Base-by-base conservation (phyloP, 139 green algal species). In the Gonium pectorale region DNA sequence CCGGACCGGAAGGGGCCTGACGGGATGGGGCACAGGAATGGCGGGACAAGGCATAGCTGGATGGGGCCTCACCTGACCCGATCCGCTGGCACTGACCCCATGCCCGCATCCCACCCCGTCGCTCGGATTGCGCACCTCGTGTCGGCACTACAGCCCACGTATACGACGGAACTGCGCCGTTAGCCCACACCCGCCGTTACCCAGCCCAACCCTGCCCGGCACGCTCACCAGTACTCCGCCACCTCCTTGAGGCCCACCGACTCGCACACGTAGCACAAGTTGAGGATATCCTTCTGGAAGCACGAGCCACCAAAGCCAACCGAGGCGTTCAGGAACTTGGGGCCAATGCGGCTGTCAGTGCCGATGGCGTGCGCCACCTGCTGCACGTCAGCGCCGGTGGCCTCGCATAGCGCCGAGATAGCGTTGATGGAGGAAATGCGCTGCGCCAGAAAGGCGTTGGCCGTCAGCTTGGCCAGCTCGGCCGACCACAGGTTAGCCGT, bases 201-300 rank as follows among this genome's bases (percentile, higher is more conserved):
- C n/a, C n/a, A n/a, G n/a, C n/a, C n/a, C n/a, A n/a, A n/a, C n/a
- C n/a, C n/a, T n/a, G n/a, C n/a, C n/a, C n/a, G n/a, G n/a, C n/a
- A 3, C 4, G 9, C 75, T 71, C 59, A 82, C 97, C 97, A 99
- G 95, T 99, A 99, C 44, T 98, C 91, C 3, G 97, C 96, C 40
- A 99, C 97, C 87, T 98, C 92, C 75, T 96, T 92, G 15, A 99
- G 92, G 38, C 97, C 97, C 9, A 97, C 91, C 7, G 86, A 96
- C 89, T 98, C 96, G 82, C 96, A 98, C 87, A 99, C 98, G 91
- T 99, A 99, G 66, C 93, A 94, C 91, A 95, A 80, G 93, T 99
- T 99, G 41, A 99, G 94, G 87, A 99, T 99, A 83, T 99, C 97
- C 91, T 99, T 99, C 92, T 99, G 98, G 94, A 99, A 99, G 95